phyloP scores from a whole-genome alignment of 2,329 filamentous ascomycete species.

The Scorias spongiosa region DNA sequence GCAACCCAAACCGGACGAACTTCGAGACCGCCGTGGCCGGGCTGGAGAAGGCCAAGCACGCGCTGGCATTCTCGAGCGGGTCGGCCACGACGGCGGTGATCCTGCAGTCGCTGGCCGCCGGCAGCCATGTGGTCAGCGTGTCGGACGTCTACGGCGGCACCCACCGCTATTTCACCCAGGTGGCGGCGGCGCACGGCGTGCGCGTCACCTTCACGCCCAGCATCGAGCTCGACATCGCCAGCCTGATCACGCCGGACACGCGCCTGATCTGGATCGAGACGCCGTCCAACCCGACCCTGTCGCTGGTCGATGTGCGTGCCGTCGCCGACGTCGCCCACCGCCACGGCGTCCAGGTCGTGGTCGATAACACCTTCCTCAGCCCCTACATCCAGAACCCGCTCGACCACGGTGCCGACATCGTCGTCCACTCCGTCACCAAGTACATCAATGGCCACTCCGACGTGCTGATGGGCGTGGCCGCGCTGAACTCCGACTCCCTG shows the following conservation, averaged over 20 bases:
- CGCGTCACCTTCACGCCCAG: slow-evolving; percentile 85
- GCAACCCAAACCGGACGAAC: slow-evolving; percentile 89
- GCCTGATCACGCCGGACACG: slow-evolving; percentile 75
- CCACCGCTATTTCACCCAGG: slow-evolving; percentile 97
- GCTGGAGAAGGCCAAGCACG: slow-evolving; percentile 82
- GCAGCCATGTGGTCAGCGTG: slow-evolving; percentile 88
- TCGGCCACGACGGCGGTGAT: slow-evolving; percentile 88
- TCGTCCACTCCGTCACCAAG: slow-evolving; percentile 94
- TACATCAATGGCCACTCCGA: slow-evolving; percentile 97
- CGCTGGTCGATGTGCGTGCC: slow-evolving; percentile 80
- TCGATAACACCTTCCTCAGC: slow-evolving; percentile 96
- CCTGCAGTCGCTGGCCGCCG: slow-evolving; percentile 77
- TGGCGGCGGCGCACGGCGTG: slow-evolving; percentile 85
- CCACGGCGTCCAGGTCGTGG: slow-evolving; percentile 86
- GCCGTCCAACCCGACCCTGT: slow-evolving; percentile 85
- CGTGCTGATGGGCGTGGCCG: slow-evolving; percentile 93
- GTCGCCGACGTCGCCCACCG: slow-evolving; percentile 71
- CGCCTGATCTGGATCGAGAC: slow-evolving; percentile 96
- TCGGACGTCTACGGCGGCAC: slow-evolving; percentile 97
- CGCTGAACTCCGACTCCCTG: slow-evolving; percentile 77
- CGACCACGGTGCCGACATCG: slow-evolving; percentile 87
- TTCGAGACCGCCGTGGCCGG: slow-evolving; percentile 86
- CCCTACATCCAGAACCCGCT: slow-evolving; percentile 96
- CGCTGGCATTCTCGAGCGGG: slow-evolving; percentile 86
- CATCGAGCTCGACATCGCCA: slow-evolving; percentile 75